These are phyloP conservation scores for Pleoardoris graminearum DNA, from an alignment of 2,329 filamentous ascomycete genomes.

Conservation along the genomic window DNA sequence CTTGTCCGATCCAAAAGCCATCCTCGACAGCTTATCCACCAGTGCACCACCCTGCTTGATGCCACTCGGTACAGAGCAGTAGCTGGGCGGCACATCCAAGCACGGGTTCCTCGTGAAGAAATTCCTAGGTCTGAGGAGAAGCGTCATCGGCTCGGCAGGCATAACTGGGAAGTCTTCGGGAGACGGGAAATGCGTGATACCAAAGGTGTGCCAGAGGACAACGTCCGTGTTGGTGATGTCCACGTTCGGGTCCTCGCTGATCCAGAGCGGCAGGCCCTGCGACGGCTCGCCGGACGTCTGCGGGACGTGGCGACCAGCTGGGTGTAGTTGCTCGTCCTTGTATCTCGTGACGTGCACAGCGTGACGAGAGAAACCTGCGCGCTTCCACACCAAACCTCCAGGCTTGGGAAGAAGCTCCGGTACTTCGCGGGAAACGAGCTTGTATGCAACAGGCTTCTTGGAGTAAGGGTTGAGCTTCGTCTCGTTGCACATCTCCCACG, in stretches of 20 bases:
- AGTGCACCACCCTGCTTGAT: conserved; percentile 55
- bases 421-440: conserved; percentile 85
- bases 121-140: conserved; percentile 77
- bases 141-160: conserved; percentile 78
- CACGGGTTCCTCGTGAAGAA: conserved; percentile 82
- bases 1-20: conserved; percentile 51
- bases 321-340: conserved; percentile 78
- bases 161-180: conserved; percentile 93
- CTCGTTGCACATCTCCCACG: conserved; percentile 90
- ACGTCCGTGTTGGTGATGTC: conserved; percentile 80
- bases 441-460: conserved; percentile 83
- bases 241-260: conserved; percentile 66
- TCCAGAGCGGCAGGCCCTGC: conserved; percentile 74
- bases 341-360: conserved; percentile 89
- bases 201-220: conserved; percentile 93
- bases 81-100: conserved; percentile 79
- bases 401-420: conserved; percentile 78
- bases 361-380: conserved; percentile 84
- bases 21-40: conserved; percentile 55
- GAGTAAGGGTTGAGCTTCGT: conserved; percentile 83
- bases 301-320: conserved; percentile 83
- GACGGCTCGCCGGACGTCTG: conserved; percentile 83
- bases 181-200: conserved; percentile 83
- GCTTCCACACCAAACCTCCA: conserved; percentile 82
- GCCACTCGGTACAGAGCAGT: conserved; percentile 72